Base-by-base conservation (phyloP, 495 filamentous ascomycete genomes). In the Parachaetomium inaequale region DNA sequence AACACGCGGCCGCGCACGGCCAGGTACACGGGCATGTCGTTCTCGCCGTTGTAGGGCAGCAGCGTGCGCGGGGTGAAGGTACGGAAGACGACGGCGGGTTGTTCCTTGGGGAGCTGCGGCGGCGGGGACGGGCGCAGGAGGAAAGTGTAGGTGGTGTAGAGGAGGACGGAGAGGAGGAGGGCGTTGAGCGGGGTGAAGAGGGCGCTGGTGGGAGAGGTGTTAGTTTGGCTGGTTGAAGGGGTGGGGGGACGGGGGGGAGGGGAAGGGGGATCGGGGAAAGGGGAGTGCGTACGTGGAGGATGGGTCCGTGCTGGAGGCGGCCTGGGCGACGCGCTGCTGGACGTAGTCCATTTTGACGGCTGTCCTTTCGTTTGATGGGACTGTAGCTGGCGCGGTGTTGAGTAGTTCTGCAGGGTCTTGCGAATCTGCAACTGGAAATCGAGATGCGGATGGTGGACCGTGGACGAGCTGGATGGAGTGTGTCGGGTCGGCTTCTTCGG, bases 61-160 rank as follows among this genome's bases (percentile, higher is more conserved):
- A 98, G 82, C 1, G 88, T 90, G 38, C 82, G 87, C 15, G 94
- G 94, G 25, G 88, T 96, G 80, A 96, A 98, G 68, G 88, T 93
- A 58, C 83, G 83, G 86, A 96, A 98, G 69, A 98, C 91, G 64
- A 88, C 78, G 31, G 90, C 78, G 3, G 92, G 87, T 28, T 84
- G 77, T 60, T 85, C 84, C 54, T 89, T 88, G 53, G 93, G 85
- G 1, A 80, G 3, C 19, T 25, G n/a, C 74, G 50, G 82, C 71
- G 49, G 82, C 73, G 4, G 83, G 78, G 50, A 83, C 72, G 4
- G 74, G 60, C 21, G 88, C 87, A 86, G 65, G 43, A 69, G 84
- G 63, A 88, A 82, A 60, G 80, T 72, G 79, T 91, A 94, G 59
- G 87, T 72, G 21, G 91, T 80, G 72, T 90, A 82, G 56, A 87